Base-by-base conservation (phyloP, 2,329 filamentous ascomycete genomes). In the Pestalotiopsis sp. region DNA sequence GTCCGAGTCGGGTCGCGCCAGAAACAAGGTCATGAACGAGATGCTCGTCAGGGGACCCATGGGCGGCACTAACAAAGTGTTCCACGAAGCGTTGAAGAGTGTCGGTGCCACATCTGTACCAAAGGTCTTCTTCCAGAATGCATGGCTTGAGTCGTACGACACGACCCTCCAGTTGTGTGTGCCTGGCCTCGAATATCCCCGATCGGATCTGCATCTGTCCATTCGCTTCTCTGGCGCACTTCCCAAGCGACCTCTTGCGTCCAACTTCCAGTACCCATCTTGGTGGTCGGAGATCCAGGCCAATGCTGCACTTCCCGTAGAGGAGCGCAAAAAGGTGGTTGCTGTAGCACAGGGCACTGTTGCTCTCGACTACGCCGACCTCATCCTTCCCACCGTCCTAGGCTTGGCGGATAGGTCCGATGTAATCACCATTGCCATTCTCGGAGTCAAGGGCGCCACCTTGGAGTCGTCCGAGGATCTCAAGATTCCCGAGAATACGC, bases 301-400 rank as follows among this genome's bases (percentile, higher is more conserved):
- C n/a, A 79, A 80, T 62, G 75, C 70, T 23, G 70, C 66, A 13
- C 68, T 71, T 3, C 57, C 64, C 9, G 69, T 66, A 2, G 57
- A 66, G 1, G 45, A 70, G 64, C 67, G 75, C 71, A 82, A 80
- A 66, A 81, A 79, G 60, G 72, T 87, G 25, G 75, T 87, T 11
- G 78, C 81, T 20, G 83, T 87, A 4, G 79, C 81, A 0, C 85
- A 87, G 71, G 85, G 85, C 4, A 87, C 85, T 3, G 72, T 84
- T 2, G 80, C 78, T 12, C 71, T 74, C 27, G 75, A 83, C 23
- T 82, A 81, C 67, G 71, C 73, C 2, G 77, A 85, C 25, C 78
- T 87, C 2, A 72, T 87, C 17, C 71, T 84, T 3, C 85, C 86
- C 0, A 80, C 84, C 0, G 75, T 87, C 20, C 66, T 77, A 13